Evolutionary conservation across 768 basidiomycete genomes (phyloP).

Genomic region (Polyporus arcularius): DNA sequence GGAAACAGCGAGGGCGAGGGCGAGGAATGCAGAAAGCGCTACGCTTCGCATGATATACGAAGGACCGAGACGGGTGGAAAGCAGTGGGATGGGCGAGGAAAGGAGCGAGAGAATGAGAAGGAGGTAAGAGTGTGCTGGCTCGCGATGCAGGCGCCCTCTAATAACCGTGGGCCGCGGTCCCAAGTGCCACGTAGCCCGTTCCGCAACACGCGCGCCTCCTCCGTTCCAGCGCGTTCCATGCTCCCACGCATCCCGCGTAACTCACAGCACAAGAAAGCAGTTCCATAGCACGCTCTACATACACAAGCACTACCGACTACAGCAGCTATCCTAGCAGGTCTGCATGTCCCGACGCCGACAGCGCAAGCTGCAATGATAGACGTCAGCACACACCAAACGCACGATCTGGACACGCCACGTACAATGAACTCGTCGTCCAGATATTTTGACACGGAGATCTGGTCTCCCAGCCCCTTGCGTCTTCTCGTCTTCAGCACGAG

Average conservation of each 20-base stretch:
- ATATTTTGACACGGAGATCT: slow-evolving; percentile 97
- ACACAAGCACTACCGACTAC: slow-evolving; percentile 8
- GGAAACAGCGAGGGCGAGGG: slow-evolving; percentile 65
- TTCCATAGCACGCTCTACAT: slow-evolving; percentile 25
- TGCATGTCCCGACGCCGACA: slow-evolving; percentile 95
- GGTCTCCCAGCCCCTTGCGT: slow-evolving; percentile 94
- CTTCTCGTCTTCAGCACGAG: slow-evolving; percentile 95
- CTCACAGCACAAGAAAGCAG: slow-evolving; percentile 2
- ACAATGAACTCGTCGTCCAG: slow-evolving; percentile 96
- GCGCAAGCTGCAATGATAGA: slow-evolving; percentile 62
- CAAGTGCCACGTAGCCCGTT: slow-evolving; percentile 44
- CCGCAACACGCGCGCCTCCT: not conserved
- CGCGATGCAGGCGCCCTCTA: slow-evolving; percentile 20
- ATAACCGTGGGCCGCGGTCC: slow-evolving; percentile 35
- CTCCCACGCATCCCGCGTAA: slow-evolving; percentile 30
- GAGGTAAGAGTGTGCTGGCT: slow-evolving; percentile 10
- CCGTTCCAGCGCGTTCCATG: slow-evolving; percentile 35
- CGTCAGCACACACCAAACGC: slow-evolving; percentile 4
- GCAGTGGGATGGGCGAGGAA: slow-evolving; percentile 29
- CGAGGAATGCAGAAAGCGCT: slow-evolving; percentile 75
- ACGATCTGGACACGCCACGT: slow-evolving; percentile 33
- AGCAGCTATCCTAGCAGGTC: slow-evolving; percentile 74
- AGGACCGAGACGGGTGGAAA: slow-evolving; percentile 56
- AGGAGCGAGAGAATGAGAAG: slow-evolving; percentile 24
- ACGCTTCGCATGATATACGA: slow-evolving; percentile 87